Conservation (phyloP, 805 yeast species). For the Candida saitoana region DNA sequence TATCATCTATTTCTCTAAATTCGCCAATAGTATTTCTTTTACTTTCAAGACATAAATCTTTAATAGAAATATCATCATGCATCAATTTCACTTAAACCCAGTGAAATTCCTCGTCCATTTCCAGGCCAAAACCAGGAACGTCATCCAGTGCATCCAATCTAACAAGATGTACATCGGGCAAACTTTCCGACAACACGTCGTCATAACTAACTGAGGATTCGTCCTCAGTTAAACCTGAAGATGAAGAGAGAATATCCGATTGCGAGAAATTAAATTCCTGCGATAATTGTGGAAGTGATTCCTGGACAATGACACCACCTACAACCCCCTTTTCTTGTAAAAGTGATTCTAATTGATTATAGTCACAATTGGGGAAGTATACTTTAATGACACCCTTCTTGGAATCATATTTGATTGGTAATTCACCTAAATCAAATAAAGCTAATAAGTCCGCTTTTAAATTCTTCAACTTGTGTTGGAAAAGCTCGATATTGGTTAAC, state of each 20-base stretch:
- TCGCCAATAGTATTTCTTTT: too few relatives aligned
- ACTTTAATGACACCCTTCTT: constrained; percentile 43
- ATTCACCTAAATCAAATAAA: constrained; percentile 59
- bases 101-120: constrained; percentile 3
- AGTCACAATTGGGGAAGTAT: constrained; percentile 70
- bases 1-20: too few relatives aligned
- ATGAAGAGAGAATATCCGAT: constrained; percentile 10
- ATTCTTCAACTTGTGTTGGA: constrained; percentile 40
- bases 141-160: not conserved
- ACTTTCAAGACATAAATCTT: too few relatives aligned
- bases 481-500: constrained; percentile 52
- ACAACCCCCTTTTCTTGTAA: constrained; percentile 57
- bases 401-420: constrained; percentile 51
- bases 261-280: not conserved
- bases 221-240: constrained; percentile 13
- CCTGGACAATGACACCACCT: constrained; percentile 51
- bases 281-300: not conserved
- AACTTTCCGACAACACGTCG: constrained; percentile 12
- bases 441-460: constrained; percentile 40
- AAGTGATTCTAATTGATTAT: constrained; percentile 50
- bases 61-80: too few relatives aligned
- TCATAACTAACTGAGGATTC: constrained; percentile 11
- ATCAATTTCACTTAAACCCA: constrained; percentile 1
- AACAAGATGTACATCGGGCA: constrained; percentile 1
- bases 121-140: not conserved